These are phyloP conservation scores for Geotrichum aggregatum DNA, from an alignment of 1,139 yeast genomes.

Conservation along the genomic window DNA sequence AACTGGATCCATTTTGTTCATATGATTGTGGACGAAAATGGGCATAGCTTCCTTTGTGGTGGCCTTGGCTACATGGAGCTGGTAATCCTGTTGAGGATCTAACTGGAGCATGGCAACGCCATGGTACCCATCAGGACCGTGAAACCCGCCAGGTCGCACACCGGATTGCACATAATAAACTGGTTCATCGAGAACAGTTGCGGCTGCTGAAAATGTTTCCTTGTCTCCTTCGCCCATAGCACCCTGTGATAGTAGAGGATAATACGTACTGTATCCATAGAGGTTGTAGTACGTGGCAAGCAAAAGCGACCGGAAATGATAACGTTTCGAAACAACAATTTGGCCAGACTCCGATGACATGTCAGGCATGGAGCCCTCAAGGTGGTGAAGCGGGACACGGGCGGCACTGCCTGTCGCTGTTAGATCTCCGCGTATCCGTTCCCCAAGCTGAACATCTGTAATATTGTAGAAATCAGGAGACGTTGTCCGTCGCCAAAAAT, in stretches of 20 bases:
- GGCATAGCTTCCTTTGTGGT: constrained; percentile 41
- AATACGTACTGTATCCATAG: constrained; percentile 72
- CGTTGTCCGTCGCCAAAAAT: constrained; percentile 73
- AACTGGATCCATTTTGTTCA: constrained; percentile 58
- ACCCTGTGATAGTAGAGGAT: constrained; percentile 82
- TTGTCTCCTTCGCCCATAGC: constrained; percentile 89
- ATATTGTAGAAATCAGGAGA: constrained; percentile 65
- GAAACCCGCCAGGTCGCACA: constrained; percentile 52
- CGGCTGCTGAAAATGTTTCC: constrained; percentile 81
- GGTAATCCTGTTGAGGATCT: constrained; percentile 59
- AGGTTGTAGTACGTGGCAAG: constrained; percentile 73
- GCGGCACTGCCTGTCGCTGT: constrained; percentile 28
- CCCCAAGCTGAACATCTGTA: constrained; percentile 48
- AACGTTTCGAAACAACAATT: constrained; percentile 59
- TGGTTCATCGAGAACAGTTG: constrained; percentile 55
- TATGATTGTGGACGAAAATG: constrained; percentile 62
- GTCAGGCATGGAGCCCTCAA: constrained; percentile 70
- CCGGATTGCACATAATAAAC: constrained; percentile 67
- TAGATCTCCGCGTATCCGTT: constrained; percentile 43
- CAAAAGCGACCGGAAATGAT: constrained; percentile 61
- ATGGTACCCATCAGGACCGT: constrained; percentile 44
- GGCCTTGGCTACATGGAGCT: constrained; percentile 23
- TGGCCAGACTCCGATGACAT: constrained; percentile 84
- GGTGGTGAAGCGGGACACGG: constrained; percentile 59
- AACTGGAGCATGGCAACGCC: constrained; percentile 75